Percentiles rank a stretch among this genome's conserved stretches.
Conservation (phyloP, 345 rosid species). For the Kernera saxatilis region DNA sequence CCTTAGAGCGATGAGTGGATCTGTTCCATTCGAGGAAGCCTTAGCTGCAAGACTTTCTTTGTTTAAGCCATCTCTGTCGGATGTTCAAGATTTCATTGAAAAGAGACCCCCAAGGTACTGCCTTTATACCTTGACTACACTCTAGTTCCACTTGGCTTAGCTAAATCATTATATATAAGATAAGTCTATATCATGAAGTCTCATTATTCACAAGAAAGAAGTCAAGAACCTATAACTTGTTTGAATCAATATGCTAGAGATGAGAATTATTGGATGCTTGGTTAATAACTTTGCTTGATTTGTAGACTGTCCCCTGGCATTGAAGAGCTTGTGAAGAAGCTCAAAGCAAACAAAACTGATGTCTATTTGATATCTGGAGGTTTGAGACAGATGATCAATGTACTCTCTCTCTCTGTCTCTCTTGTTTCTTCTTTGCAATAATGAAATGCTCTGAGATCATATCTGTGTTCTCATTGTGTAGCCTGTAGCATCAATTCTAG, state of each 20-base stretch:
- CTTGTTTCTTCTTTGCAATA: neutral
- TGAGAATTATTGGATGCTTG: no score
- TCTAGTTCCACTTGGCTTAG: no score
- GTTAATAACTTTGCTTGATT: no score
- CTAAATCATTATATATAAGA: no score
- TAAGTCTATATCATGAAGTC: no score
- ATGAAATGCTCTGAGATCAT: neutral
- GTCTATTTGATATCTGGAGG: constrained; percentile 78
- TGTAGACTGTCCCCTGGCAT: constrained; percentile 69
- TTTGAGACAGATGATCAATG: constrained; percentile 82
- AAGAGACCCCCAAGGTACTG: constrained; percentile 64
- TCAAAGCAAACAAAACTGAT: constrained; percentile 45
- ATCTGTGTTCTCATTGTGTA: neutral
- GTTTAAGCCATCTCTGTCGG: constrained; percentile 61
- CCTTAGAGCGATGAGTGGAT: constrained; percentile 75
- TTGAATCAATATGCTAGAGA: neutral
- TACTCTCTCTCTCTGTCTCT: constrained; percentile 26
- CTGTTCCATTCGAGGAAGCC: constrained; percentile 79
- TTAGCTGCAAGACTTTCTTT: constrained; percentile 70
- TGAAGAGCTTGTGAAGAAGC: constrained; percentile 53
- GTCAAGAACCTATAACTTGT: neutral
- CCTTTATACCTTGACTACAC: no score
- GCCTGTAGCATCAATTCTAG: constrained; percentile 34
- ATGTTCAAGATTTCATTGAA: constrained; percentile 59
- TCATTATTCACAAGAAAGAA: no score